Base-by-base conservation (phyloP, 768 basidiomycete genomes). In the Kwoniella heveanensis region DNA sequence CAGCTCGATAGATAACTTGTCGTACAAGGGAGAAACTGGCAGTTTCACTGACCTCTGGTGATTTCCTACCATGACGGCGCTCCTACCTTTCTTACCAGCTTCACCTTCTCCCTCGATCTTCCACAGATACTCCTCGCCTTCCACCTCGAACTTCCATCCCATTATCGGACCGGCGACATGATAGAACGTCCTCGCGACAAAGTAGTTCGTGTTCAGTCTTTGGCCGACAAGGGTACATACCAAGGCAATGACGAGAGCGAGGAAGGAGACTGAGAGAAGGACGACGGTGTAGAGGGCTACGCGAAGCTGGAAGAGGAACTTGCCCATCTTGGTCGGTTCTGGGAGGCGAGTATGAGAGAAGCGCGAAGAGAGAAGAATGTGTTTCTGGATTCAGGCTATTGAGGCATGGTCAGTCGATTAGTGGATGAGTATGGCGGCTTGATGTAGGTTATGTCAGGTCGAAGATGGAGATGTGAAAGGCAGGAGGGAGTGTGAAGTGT, bases 181-280 rank as follows among this genome's bases (percentile, higher is more conserved):
- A 81, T 91, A 90, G 83, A 98, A 97, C 54, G 85, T 85, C 66
- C 89, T 83, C 10, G 92, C 95, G 47, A 93, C 88, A 73, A 88
- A 83, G 70, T 84, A 87, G 81, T 94, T 92, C 65, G 89, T 88
- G 56, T 80, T 79, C 17, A 73, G 66, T 8, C 78, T 56, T 57
- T 76, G 64, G 71, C 94, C 89, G 78, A 86, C 87, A 30, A 88
- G 82, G 54, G 84, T 85, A 55, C 90, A 89, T 21, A 85, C 74
- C 53, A 90, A 73, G 21, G 85, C 86, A 2, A 88, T 82, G 1
- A 89, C 86, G 46, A 87, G 81, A 64, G 89, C 78, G 56, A 88
- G 82, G 65, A 89, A 88, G 81, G 87, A 88, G 70, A 87, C 86
- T 1, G 88, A 88, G 62, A 88, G 85, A 46, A 88, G 82, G 57